phyloP scores from a whole-genome alignment of 257 asterid species.

The Capsicum pubescens region DNA sequence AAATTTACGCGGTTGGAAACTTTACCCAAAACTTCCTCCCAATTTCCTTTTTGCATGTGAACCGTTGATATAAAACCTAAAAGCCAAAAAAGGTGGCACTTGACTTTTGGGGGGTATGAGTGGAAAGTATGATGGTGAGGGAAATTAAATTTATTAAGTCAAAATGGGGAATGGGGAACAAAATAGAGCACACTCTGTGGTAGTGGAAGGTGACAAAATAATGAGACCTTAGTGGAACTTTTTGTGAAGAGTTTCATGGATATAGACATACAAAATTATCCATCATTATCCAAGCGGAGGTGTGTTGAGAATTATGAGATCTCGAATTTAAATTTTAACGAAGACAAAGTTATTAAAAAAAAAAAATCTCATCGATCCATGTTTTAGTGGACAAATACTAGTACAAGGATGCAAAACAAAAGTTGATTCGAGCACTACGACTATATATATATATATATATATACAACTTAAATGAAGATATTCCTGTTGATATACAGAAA shows the following conservation, averaged over 20 bases:
- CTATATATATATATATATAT: too few relatives aligned
- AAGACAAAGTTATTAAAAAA: too few relatives aligned
- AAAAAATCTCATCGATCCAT: too few relatives aligned
- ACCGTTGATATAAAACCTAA: constrained; percentile 26
- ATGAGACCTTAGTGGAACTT: constrained; percentile 24
- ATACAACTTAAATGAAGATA: too few relatives aligned
- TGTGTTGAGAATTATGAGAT: too few relatives aligned
- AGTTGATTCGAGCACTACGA: too few relatives aligned
- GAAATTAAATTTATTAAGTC: constrained; percentile 35
- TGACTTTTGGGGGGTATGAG: constrained; percentile 24
- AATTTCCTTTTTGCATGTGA: constrained; percentile 30
- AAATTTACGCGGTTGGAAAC: constrained; percentile 16
- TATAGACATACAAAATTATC: background rate
- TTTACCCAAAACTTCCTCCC: constrained; percentile 5
- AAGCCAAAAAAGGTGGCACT: constrained; percentile 27
- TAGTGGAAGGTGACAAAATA: constrained; percentile 48
- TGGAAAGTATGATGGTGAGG: constrained; percentile 33
- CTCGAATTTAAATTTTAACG: too few relatives aligned
- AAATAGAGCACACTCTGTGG: constrained; percentile 25
- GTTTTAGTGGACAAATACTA: too few relatives aligned
- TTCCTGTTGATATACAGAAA: background rate
- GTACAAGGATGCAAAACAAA: too few relatives aligned
- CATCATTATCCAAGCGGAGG: too few relatives aligned
- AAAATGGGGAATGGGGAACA: constrained; percentile 37
- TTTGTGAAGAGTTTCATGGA: background rate